Evolutionary conservation across 2,329 filamentous ascomycete genomes (phyloP).

Genomic region (Penicillium sp.): DNA sequence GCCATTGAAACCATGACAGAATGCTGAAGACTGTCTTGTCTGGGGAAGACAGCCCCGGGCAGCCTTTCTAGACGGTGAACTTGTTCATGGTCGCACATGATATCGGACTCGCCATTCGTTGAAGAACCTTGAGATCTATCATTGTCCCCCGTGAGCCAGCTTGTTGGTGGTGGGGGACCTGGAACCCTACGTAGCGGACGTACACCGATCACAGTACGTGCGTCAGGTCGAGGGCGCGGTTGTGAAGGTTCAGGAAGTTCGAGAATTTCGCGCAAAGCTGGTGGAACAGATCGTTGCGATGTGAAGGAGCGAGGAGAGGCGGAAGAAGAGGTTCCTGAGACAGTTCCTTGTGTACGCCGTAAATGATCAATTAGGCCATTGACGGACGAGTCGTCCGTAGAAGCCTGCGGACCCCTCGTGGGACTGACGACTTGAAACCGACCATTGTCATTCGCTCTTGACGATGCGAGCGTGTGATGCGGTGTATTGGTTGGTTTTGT

Average conservation of each 20-base stretch:
- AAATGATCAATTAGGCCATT: constrained; percentile 51
- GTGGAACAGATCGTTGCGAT: constrained; percentile 43
- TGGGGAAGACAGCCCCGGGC: constrained; percentile 41
- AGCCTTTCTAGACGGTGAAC: constrained; percentile 40
- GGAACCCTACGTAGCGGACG: constrained; percentile 39
- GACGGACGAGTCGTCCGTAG: constrained; percentile 37
- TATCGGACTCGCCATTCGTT: neutral
- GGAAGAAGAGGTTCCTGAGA: constrained; percentile 17
- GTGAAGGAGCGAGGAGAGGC: constrained; percentile 18
- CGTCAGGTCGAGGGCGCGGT: constrained; percentile 41
- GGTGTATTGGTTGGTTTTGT: constrained; percentile 43
- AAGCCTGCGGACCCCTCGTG: constrained; percentile 14
- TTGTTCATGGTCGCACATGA: neutral
- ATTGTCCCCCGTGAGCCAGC: constrained; percentile 40
- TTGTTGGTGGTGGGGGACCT: constrained; percentile 48
- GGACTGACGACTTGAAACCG: constrained; percentile 16
- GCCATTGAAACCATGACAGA: constrained; percentile 55
- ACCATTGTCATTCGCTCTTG: constrained; percentile 30
- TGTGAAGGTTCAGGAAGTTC: constrained; percentile 46
- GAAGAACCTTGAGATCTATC: constrained; percentile 1
- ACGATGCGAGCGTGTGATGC: constrained; percentile 41
- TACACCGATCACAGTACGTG: constrained; percentile 33
- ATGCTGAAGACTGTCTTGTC: constrained; percentile 50
- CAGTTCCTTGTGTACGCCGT: constrained; percentile 42
- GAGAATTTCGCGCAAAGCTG: constrained; percentile 46